phyloP scores from a whole-genome alignment of 768 basidiomycete species.

The Pulveroboletus sp. region DNA sequence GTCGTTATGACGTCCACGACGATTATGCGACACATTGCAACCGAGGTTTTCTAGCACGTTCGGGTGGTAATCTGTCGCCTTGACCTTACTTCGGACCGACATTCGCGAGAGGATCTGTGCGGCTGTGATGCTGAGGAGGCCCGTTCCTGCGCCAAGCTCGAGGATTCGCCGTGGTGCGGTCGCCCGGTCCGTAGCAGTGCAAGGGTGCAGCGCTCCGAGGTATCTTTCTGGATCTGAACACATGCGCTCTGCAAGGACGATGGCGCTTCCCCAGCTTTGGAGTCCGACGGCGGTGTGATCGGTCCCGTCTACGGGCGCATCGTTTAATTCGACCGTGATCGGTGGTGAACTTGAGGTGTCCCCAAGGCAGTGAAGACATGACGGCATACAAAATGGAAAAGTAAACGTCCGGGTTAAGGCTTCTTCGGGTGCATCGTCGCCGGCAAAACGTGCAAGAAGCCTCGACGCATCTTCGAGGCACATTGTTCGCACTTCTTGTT shows the following conservation, averaged over 20 bases:
- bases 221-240: slow-evolving; percentile 42
- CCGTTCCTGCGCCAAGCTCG: slow-evolving; percentile 86
- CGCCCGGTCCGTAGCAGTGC: background rate
- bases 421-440: slow-evolving; percentile 39
- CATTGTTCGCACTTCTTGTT: slow-evolving; percentile 38
- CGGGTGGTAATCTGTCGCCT: slow-evolving; percentile 79
- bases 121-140: slow-evolving; percentile 70
- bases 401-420: slow-evolving; percentile 51
- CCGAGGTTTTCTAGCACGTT: slow-evolving; percentile 69
- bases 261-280: slow-evolving; percentile 82
- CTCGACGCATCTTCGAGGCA: slow-evolving; percentile 57
- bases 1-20: slow-evolving; percentile 17
- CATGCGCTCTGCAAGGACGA: slow-evolving; percentile 65
- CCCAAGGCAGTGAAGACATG: background rate
- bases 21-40: slow-evolving; percentile 56
- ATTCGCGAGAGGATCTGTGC: slow-evolving; percentile 43
- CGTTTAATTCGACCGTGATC: slow-evolving; percentile 60
- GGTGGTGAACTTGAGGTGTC: background rate
- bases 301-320: slow-evolving; percentile 57
- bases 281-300: slow-evolving; percentile 82
- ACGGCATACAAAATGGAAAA: slow-evolving; percentile 35
- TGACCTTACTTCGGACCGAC: slow-evolving; percentile 31
- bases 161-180: slow-evolving; percentile 43
- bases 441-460: slow-evolving; percentile 53
- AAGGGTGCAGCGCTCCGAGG: slow-evolving; percentile 32